Conservation (phyloP, 1,284 basidiomycete genomes). For the Naganishia sp. region DNA sequence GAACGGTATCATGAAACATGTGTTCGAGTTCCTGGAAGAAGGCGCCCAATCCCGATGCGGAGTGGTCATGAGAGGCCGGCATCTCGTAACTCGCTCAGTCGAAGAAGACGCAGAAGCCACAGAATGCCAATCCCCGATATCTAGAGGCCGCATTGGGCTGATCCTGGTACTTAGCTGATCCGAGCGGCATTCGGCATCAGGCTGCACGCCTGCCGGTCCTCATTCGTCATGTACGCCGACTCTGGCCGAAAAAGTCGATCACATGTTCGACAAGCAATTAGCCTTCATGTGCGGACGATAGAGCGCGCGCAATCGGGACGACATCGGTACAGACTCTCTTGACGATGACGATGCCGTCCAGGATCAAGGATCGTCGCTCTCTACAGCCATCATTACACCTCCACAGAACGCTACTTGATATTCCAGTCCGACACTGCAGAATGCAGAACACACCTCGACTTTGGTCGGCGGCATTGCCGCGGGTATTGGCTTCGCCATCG, state of each 20-base stretch:
- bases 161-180: too few relatives aligned
- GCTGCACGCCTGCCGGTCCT: background rate
- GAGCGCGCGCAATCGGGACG: too few relatives aligned
- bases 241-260: background rate
- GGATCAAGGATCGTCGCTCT: too few relatives aligned
- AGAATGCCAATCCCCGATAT: too few relatives aligned
- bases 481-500: too few relatives aligned
- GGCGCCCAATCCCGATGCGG: constrained; percentile 6
- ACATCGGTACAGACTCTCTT: background rate
- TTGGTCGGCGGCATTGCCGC: too few relatives aligned
- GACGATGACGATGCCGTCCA: too few relatives aligned
- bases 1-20: constrained; percentile 51
- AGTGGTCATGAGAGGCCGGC: background rate
- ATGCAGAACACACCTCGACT: background rate
- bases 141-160: too few relatives aligned
- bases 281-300: background rate
- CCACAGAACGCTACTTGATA: too few relatives aligned
- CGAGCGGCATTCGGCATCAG: background rate
- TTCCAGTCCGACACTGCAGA: background rate
- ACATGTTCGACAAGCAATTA: background rate
- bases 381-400: too few relatives aligned
- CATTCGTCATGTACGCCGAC: constrained; percentile 11
- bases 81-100: background rate
- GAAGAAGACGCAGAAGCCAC: too few relatives aligned
- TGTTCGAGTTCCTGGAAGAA: constrained; percentile 52